Percentiles rank a stretch among this genome's conserved stretches.
phyloP scores from a whole-genome alignment of 1,284 basidiomycete species.

The Coniophora puteana region DNA sequence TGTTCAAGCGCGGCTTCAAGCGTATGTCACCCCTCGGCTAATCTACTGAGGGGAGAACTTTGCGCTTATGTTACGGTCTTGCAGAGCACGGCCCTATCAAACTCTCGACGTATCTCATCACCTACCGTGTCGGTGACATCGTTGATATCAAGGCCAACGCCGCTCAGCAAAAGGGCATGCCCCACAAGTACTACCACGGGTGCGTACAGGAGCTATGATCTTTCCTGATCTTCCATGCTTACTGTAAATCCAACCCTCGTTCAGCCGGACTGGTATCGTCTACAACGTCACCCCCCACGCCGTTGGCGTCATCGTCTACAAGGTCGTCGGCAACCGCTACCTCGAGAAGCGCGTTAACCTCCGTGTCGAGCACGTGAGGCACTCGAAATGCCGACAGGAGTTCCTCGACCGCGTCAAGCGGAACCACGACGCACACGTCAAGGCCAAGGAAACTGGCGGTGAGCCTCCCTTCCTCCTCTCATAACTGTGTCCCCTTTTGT shows the following conservation, averaged over 20 bases:
- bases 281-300: constrained; percentile 97
- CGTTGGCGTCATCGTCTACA: constrained; percentile 98
- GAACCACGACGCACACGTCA: constrained; percentile 85
- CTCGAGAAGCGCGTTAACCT: constrained; percentile 99
- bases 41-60: no score
- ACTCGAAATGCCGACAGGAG: constrained; percentile 99
- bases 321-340: constrained; percentile 98
- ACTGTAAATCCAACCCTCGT: constrained; percentile 6
- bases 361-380: constrained; percentile 95
- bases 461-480: constrained; percentile 31
- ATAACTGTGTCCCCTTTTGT: not conserved
- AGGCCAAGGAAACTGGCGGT: constrained; percentile 89
- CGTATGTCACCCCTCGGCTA: no score
- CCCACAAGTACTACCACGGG: constrained; percentile 96
- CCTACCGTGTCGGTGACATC: constrained; percentile 96
- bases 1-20: constrained; percentile 99
- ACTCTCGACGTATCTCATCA: constrained; percentile 90
- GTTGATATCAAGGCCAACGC: constrained; percentile 99
- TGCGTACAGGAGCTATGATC: constrained; percentile 34
- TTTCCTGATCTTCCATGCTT: constrained; percentile 1
- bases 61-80: not conserved
- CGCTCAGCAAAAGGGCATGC: constrained; percentile 99
- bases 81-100: constrained; percentile 90
- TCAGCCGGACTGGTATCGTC: constrained; percentile 92
- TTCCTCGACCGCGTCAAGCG: constrained; percentile 96